Evolutionary conservation across 192 early-diverging fungal genomes (phyloP).

Genomic region (Coemansia sp.): DNA sequence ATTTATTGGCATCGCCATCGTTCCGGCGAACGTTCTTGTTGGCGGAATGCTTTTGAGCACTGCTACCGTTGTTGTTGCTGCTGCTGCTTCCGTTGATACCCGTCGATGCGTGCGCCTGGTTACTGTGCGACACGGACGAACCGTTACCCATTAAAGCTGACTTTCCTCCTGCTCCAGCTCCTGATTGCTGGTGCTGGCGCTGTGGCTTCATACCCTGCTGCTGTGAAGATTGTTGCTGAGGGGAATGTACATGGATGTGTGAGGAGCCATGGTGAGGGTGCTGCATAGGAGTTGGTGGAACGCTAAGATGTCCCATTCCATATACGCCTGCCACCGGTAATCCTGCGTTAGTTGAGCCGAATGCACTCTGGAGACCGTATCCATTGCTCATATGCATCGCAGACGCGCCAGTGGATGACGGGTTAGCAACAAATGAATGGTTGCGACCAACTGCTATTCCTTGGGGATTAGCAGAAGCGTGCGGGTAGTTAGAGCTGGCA

Average conservation of each 20-base stretch:
- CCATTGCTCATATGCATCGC: slow-evolving; percentile 21
- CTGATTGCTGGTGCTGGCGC: slow-evolving; percentile 12
- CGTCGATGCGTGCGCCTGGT: too few relatives aligned
- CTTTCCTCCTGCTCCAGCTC: not conserved
- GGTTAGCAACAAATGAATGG: slow-evolving; percentile 17
- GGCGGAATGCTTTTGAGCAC: slow-evolving; percentile 33
- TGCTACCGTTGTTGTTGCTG: slow-evolving; percentile 11
- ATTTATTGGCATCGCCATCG: slow-evolving; percentile 61
- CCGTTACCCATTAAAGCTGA: too few relatives aligned
- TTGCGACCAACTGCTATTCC: slow-evolving; percentile 20
- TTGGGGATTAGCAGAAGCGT: slow-evolving; percentile 13
- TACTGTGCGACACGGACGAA: too few relatives aligned
- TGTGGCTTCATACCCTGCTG: slow-evolving; percentile 18
- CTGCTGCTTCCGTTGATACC: slow-evolving; percentile 1
- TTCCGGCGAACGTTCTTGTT: slow-evolving; percentile 29
- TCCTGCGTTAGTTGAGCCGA: slow-evolving; percentile 9
- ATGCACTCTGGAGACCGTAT: slow-evolving; percentile 26
- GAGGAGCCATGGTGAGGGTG: slow-evolving; percentile 33
- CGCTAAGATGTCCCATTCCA: slow-evolving; percentile 26
- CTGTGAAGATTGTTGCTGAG: slow-evolving; percentile 15
- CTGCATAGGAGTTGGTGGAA: slow-evolving; percentile 22
- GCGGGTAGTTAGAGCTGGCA: slow-evolving; percentile 12
- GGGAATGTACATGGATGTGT: slow-evolving; percentile 27
- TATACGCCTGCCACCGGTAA: slow-evolving; percentile 11
- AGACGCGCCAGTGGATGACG: slow-evolving; percentile 12